A percentile compares a stretch with the other conserved stretches of the same genome.
These are phyloP conservation scores for Globisporangium emineosum DNA, from an alignment of 352 stramenopile genomes.

Conservation along the genomic window DNA sequence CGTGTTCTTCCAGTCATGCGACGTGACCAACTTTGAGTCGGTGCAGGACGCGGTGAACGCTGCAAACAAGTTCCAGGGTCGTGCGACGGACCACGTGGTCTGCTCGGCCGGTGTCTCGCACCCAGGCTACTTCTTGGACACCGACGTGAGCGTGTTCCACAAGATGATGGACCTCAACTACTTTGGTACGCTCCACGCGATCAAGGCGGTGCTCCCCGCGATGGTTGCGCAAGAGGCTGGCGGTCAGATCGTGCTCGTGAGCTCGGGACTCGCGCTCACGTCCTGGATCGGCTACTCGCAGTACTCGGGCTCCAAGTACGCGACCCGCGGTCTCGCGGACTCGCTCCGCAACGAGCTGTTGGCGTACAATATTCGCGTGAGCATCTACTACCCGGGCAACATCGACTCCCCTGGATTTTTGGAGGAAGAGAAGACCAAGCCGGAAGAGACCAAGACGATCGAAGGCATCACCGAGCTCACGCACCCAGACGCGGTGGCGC, in stretches of 20 bases:
- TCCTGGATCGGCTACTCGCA: conserved; percentile 83
- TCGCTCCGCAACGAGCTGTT: conserved; percentile 76
- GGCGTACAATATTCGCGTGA: conserved; percentile 66
- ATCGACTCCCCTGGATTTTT: conserved; percentile 79
- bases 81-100: conserved; percentile 66
- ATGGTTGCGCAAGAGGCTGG: conserved; percentile 64
- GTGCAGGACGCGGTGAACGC: conserved; percentile 60
- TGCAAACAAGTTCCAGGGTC: conserved; percentile 66
- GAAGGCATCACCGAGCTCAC: conserved; percentile 51
- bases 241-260: conserved; percentile 71
- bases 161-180: conserved; percentile 88
- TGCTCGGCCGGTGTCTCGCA: conserved; percentile 59
- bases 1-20: conserved; percentile 73
- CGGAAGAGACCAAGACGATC: conserved; percentile 68
- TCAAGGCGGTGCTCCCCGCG: conserved; percentile 76
- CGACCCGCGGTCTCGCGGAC: conserved; percentile 73
- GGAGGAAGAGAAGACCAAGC: conserved; percentile 77
- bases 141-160: conserved; percentile 65
- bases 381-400: conserved; percentile 80
- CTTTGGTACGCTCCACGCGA: conserved; percentile 74
- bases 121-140: conserved; percentile 75
- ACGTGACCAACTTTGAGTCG: conserved; percentile 61
- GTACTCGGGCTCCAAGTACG: conserved; percentile 83
- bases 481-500: conserved; percentile 58
- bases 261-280: conserved; percentile 61